Percentiles rank a stretch among this genome's conserved stretches.
Conservation (phyloP, 805 yeast genomes). For the Scheffersomyces amazonensis region DNA sequence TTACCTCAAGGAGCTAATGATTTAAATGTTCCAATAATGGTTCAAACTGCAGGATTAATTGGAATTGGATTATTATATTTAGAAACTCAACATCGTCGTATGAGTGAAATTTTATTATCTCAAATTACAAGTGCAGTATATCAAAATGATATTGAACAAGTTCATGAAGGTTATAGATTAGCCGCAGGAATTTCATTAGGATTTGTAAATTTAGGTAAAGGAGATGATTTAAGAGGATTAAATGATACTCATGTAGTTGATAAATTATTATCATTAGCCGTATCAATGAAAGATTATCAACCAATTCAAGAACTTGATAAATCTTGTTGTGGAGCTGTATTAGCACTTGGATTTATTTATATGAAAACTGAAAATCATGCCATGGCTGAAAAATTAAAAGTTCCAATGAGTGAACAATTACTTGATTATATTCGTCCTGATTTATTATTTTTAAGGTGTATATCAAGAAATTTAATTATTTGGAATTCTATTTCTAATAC, state of each 20-base stretch:
- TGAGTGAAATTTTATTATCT: conserved; percentile 74
- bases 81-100: conserved; percentile 76
- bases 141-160: conserved; percentile 53
- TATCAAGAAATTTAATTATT: conserved; percentile 63
- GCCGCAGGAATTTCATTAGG: conserved; percentile 92
- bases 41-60: conserved; percentile 87
- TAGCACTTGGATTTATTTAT: conserved; percentile 74
- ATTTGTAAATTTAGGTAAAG: conserved; percentile 75
- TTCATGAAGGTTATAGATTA: conserved; percentile 76
- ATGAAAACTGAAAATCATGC: conserved; percentile 59
- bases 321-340: conserved; percentile 68
- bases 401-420: conserved; percentile 59
- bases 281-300: conserved; percentile 61
- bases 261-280: conserved; percentile 53
- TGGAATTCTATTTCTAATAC: conserved; percentile 63
- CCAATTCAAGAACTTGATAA: conserved; percentile 57
- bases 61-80: conserved; percentile 86
- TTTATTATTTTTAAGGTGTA: conserved; percentile 58
- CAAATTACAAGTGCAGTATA: conserved; percentile 59
- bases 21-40: conserved; percentile 74
- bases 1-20: conserved; percentile 90
- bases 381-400: conserved; percentile 58
- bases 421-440: conserved; percentile 80
- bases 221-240: conserved; percentile 55
- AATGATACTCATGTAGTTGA: conserved; percentile 67